Evolutionary conservation across 257 asterid species (phyloP), one percentile per base, ranked within the genome.

Genomic region (Haberlea rhodopensis): DNA sequence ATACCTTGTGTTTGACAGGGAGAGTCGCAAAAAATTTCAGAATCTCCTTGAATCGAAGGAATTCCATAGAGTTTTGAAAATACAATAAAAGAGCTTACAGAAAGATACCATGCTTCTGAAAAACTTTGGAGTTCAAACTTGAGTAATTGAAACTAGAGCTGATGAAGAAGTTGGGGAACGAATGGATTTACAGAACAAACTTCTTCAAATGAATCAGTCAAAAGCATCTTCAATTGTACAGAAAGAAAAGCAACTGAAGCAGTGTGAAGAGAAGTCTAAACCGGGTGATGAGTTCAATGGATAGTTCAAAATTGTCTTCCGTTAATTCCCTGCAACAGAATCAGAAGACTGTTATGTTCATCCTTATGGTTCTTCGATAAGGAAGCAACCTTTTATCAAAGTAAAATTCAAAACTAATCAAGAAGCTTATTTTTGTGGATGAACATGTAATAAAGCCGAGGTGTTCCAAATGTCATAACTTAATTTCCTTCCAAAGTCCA

Each of bases 111-210:
- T 67, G 77, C 85, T 77, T 72, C 53, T 68, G 76, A 77, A 74
- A 67, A 81, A 67, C 67, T 75, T 62, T 79, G 62, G 85, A 78
- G 83, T 60, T 63, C 62, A 94, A 82, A 63, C 78, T 53, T 61
- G 84, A 68, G 69, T 78, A 77, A 54, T 65, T 88, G 76, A 75
- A 64, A 60, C 60, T 31, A 53, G 87, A 80, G 77, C 73, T 85
- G 53, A 75, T 58, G 73, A 76, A 79, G 95, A 87, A 77, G 79
- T 78, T 69, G 95, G 83, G 61, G 83, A 75, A 46, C 73, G 64
- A 60, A 81, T 79, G 85, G 77, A 72, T 59, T 73, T 81, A 70
- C 84, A 83, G 63, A 76, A 73, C 63, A 77, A 76, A 82, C 86
- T 88, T 68, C 85, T 88, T 65, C 78, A 71, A 49, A 28, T 75